Percentiles rank a stretch among this genome's conserved stretches.
Evolutionary conservation across 2,329 filamentous ascomycete species (phyloP).

Genomic region (Aaosphaeria arxii): DNA sequence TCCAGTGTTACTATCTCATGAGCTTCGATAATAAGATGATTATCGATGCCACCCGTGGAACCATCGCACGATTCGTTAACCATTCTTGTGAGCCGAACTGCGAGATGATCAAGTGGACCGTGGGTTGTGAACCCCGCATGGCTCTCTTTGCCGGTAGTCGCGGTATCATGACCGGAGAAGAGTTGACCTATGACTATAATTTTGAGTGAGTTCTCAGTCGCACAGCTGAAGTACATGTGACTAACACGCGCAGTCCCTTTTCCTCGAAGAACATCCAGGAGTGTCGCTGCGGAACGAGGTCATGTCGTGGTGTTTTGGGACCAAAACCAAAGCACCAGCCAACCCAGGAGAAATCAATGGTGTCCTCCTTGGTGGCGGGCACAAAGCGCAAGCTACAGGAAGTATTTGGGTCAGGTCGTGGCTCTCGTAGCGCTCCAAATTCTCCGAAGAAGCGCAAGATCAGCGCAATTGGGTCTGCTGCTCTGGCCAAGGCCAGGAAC

Average conservation of each 20-base stretch:
- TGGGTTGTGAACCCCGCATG: constrained; percentile 91
- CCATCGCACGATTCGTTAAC: constrained; percentile 96
- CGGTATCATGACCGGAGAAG: constrained; percentile 90
- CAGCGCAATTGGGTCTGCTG: constrained; percentile 9
- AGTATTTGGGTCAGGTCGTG: constrained; percentile 18
- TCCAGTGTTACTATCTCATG: constrained; percentile 95
- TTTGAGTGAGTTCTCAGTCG: constrained; percentile 54
- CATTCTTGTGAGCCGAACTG: constrained; percentile 97
- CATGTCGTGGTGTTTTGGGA: constrained; percentile 61
- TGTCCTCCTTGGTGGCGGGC: constrained; percentile 26
- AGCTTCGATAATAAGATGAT: constrained; percentile 98
- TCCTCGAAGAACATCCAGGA: constrained; percentile 62
- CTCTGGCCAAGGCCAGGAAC: constrained; percentile 23
- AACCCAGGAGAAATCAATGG: constrained; percentile 26
- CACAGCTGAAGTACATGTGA: not conserved
- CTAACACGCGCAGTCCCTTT: constrained; percentile 21
- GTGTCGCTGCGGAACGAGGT: constrained; percentile 60
- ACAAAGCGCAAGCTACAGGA: constrained; percentile 35
- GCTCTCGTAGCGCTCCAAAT: constrained; percentile 19
- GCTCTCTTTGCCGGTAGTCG: constrained; percentile 88
- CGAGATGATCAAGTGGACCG: constrained; percentile 97
- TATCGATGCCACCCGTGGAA: constrained; percentile 93
- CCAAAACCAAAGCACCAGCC: constrained; percentile 51
- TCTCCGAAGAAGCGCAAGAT: constrained; percentile 33
- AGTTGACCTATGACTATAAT: constrained; percentile 91